These are phyloP conservation scores for Spathaspora hagerdaliae DNA, from an alignment of 805 yeast species.

Conservation along the genomic window DNA sequence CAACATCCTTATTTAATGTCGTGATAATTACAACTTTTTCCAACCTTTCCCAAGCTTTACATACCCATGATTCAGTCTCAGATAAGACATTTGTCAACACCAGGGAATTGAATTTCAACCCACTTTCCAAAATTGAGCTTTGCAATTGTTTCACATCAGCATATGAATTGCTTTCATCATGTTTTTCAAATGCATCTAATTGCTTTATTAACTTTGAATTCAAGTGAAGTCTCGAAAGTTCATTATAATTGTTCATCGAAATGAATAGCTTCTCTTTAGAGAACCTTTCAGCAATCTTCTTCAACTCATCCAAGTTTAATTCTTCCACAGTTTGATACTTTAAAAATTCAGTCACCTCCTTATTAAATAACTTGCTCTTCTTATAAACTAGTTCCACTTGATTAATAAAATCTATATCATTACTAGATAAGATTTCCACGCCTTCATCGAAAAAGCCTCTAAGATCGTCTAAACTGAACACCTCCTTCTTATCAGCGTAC, in stretches of 20 bases:
- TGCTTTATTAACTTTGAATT: conserved; percentile 15
- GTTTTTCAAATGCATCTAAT: conserved; percentile 8
- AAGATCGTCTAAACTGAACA: conserved; percentile 29
- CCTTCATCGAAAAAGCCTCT: conserved; percentile 25
- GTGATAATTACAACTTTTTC: conserved; percentile 12
- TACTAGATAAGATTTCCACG: conserved; percentile 18
- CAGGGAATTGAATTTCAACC: conserved; percentile 14
- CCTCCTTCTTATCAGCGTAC: conserved; percentile 29
- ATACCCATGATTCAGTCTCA: conserved; percentile 22
- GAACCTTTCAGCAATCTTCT: conserved; percentile 15
- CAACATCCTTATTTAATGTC: conserved; percentile 13
- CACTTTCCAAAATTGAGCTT: conserved; percentile 16
- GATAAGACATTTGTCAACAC: conserved; percentile 11
- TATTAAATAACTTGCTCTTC: conserved; percentile 22
- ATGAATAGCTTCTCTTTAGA: conserved; percentile 21
- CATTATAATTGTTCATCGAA: conserved; percentile 19
- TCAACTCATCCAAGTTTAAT: conserved; percentile 14
- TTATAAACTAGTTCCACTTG: conserved; percentile 19
- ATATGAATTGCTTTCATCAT: conserved; percentile 7
- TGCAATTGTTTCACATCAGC: conserved; percentile 22
- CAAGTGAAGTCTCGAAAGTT: conserved; percentile 24
- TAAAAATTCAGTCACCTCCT: conserved; percentile 13
- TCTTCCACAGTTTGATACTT: conserved; percentile 11
- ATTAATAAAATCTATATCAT: conserved; percentile 32
- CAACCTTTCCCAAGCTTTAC: conserved; percentile 11